Evolutionary conservation across 768 basidiomycete species (phyloP), one percentile per base, ranked within the genome.

Genomic region (Hortiboletus flavorubellus): DNA sequence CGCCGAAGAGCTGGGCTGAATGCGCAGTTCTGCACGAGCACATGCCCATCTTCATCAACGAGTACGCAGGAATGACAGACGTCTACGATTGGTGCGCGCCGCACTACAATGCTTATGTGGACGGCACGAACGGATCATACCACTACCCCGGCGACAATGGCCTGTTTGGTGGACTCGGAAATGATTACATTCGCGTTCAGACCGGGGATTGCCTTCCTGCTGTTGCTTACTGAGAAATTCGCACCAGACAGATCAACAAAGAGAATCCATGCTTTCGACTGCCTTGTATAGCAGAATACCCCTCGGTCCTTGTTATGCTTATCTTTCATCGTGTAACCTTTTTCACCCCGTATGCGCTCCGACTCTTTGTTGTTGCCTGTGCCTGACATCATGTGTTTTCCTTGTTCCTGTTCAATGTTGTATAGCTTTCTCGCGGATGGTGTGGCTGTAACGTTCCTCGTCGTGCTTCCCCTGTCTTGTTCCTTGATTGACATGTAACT

Each of bases 1-100:
- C 56, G 34, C 61, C 67, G 2, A 72, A 69, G 58, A 61, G 59
- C 46, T 71, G 69, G 69, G 46, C 65, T 0, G 69, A 70, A 33
- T 64, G 60, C 18, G 38, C 55, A 4, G 29, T 44, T 12, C 30
- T 63, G 41, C 55, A 53, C 11, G 58, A 58, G 34, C 61, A 64
- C 30, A 60, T 64, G 48, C 70, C 70, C 9, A 58, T 68, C 34
- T 72, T 70, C 23, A 58, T 70, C 53, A 71, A 69, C 26, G 61
- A 69, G 33, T 68, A 61, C 18, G 64, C 56, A 8, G 62, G 58
- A 0, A 2, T 46, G 1, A 30, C 58, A 30, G 37, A 51, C 43
- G 30, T 58, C 15, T 69, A 67, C 29, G 64, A 66, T 38, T 70
- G 69, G 69, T 70, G 58, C 18, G 42, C 58, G n/a, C 53, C 64